Conservation (phyloP, 2,329 filamentous ascomycete species). For the Parastagonospora avenae region DNA sequence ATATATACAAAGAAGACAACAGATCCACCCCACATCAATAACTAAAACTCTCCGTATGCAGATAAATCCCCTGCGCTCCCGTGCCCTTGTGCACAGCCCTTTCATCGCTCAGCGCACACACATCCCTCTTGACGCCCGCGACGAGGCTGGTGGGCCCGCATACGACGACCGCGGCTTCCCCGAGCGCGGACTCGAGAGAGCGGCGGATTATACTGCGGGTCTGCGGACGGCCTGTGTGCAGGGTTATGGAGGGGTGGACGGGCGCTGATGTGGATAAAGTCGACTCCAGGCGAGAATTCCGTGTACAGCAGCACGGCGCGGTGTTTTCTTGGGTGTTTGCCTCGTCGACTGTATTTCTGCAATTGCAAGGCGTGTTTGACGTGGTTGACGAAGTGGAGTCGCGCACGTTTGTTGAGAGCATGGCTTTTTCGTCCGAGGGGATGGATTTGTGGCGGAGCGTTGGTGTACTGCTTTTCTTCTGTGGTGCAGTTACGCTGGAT, state of each 20-base stretch:
- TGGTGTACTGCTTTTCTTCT: too few species aligned
- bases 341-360: too few species aligned
- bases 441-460: too few species aligned
- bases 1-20: not conserved
- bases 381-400: conserved; percentile 16
- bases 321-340: too few species aligned
- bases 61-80: conserved; percentile 67
- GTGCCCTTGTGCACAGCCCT: conserved; percentile 70
- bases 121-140: conserved; percentile 60
- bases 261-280: conserved; percentile 1
- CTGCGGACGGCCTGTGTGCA: conserved; percentile 60
- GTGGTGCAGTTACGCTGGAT: conserved; percentile 25
- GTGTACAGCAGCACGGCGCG: conserved; percentile 3
- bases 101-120: conserved; percentile 65
- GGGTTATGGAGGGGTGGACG: conserved; percentile 40
- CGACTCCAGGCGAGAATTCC: conserved; percentile 11
- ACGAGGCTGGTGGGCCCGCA: conserved; percentile 64
- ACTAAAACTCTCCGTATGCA: conserved; percentile 64
- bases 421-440: conserved; percentile 33
- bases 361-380: conserved; percentile 10
- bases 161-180: conserved; percentile 67
- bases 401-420: conserved; percentile 20
- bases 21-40: conserved; percentile 38
- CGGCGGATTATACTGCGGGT: conserved; percentile 58
- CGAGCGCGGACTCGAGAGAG: conserved; percentile 62